Evolutionary conservation across 2,329 filamentous ascomycete species (phyloP), one percentile per base, ranked within the genome.

Genomic region (Cladosporium sp.): DNA sequence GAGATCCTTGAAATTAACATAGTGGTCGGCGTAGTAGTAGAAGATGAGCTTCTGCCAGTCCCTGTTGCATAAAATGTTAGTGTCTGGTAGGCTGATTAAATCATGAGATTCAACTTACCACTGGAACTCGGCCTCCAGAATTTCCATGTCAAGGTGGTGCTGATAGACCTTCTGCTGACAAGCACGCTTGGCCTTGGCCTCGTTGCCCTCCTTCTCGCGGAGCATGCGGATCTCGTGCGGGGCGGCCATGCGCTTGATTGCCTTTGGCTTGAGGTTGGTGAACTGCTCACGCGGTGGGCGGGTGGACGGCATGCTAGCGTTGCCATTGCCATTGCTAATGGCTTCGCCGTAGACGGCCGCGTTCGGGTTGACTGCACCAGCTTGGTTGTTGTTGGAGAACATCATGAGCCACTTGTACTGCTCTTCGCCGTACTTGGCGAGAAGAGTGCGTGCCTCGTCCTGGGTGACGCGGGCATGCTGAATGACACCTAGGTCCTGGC

Each of bases 351-450:
- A 63, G 32, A 64, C 54, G 43, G 61, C 59, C n/a, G 58, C 64
- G 48, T 66, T 66, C 1, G 64, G 64, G 53, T 67, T 66, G 50
- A 59, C 54, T 43, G 56, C 61, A 27, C 59, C 58, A 19, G 58
- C 58, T 22, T 64, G 59, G 51, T 68, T 68, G 61, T 68, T 68
- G 42, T 58, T 56, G n/a, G 56, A 96, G 69, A 96, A 99, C 88
- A 97, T 93, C 87, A 97, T 96, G 47, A 99, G 79, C 89, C 92
- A 97, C 64, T 90, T 91, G 73, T 96, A 96, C 68, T 99, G 93
- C 66, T 97, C 90, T 66, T 96, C 89, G 2, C 88, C 88, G 58
- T 92, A 95, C 60, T 93, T 85, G 61, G 95, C 89, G 68, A 96
- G 96, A 58, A 90, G 74, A 42, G 93, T 86, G 63, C 93, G 91